Percentiles rank a stretch among this genome's conserved stretches.
phyloP scores from a whole-genome alignment of 208 protist species.

The Polymyxa betae region DNA sequence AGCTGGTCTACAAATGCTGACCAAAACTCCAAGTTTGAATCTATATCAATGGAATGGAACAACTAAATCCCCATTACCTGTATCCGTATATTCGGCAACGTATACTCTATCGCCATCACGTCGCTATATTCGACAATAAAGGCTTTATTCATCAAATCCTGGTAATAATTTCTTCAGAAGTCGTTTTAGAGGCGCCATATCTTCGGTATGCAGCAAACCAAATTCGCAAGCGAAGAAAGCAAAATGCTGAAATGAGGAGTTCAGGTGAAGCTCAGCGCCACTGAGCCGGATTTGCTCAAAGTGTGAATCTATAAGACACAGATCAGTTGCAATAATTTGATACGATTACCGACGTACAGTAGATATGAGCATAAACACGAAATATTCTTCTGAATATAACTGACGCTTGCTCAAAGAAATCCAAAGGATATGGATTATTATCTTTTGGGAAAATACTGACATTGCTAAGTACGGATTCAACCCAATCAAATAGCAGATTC shows the following conservation, averaged over 20 bases:
- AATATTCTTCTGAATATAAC: slow-evolving; percentile 20
- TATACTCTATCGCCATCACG: not conserved
- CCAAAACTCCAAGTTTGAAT: not conserved
- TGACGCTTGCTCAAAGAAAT: not conserved
- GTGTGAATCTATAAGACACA: slow-evolving; percentile 17
- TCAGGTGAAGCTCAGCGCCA: slow-evolving; percentile 25
- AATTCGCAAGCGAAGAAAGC: slow-evolving; percentile 34
- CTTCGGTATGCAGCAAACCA: slow-evolving; percentile 39
- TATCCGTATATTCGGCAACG: not conserved
- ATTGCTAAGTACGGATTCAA: not conserved
- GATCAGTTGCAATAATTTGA: not conserved
- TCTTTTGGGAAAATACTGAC: not conserved
- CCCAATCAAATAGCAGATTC: not conserved
- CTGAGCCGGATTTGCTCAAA: not conserved
- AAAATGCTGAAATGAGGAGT: slow-evolving; percentile 49
- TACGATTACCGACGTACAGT: not conserved
- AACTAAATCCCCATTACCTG: not conserved
- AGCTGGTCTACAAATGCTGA: not conserved
- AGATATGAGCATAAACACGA: slow-evolving; percentile 44
- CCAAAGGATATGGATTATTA: not conserved
- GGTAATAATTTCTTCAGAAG: slow-evolving; percentile 9
- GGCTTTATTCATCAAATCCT: not conserved
- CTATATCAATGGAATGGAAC: not conserved
- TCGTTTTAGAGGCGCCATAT: not conserved
- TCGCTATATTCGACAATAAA: not conserved